Evolutionary conservation across 2,329 filamentous ascomycete genomes (phyloP), one percentile per base, ranked within the genome.

Genomic region (Colletotrichum gloeosporioides): DNA sequence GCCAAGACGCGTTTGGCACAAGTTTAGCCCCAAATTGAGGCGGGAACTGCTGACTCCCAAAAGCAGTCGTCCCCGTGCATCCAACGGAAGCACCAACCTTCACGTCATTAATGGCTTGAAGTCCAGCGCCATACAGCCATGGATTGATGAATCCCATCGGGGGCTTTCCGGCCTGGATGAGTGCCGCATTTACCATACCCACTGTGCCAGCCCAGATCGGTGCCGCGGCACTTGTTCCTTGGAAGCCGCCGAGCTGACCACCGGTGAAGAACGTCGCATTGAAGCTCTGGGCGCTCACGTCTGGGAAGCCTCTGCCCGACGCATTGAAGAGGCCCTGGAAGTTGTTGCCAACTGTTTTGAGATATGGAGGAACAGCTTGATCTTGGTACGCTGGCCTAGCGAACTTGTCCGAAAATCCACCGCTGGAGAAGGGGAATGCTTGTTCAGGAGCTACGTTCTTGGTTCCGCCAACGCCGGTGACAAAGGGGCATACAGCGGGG

Each of bases 161-260:
- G 4, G 88, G 81, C 80, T 89, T 88, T 2, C 90, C 90, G 18
- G 86, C 85, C 16, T 88, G 85, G 62, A 93, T 83, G 34, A 92
- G 87, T 25, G 90, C 89, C 73, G 92, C 90, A 80, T 95, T 95
- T 64, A 95, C 82, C 53, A 93, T 87, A 2, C 90, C 88, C 63
- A 95, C 85, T 77, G 95, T 88, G 22, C 88, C 89, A 0, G 93
- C 92, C 71, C 93, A 89, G 0, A 92, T 86, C 0, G 94, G 93
- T 1, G 91, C 86, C 3, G 93, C 89, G 1, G 93, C 92, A 70
- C 87, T 88, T 7, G 73, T 75, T 2, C 73, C 73, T 44, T 22
- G 73, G 53, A 75, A 75, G 15, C 69, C 69, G 29, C 49, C 15
- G n/a, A 75, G 25, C 2, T 69, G 44, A 8, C 80, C 82, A 32